Evolutionary conservation across 169 alveolate genomes (phyloP).

Genomic region (Plasmodium relictum): DNA sequence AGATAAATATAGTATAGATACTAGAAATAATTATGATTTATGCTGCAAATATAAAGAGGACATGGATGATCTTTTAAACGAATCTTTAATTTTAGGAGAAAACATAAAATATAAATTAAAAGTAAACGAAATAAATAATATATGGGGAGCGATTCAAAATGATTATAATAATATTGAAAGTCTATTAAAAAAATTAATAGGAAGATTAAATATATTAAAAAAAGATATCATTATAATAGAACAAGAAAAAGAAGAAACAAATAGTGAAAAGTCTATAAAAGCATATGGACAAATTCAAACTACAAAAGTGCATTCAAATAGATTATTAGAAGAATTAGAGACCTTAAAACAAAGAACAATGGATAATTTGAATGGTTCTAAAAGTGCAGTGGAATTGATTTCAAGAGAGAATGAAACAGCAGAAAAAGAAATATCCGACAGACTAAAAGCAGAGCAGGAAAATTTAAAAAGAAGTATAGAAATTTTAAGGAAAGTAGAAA

Average conservation of each 20-base stretch:
- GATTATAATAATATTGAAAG: too few relatives aligned
- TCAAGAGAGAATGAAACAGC: background rate
- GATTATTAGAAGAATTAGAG: background rate
- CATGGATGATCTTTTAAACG: background rate
- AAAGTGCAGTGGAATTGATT: background rate
- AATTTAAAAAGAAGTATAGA: conserved; percentile 4
- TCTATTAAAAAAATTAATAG: too few relatives aligned
- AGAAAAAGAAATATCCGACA: background rate
- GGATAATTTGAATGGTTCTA: background rate
- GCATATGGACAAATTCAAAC: background rate
- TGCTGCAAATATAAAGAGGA: background rate
- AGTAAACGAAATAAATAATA: background rate
- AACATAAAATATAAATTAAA: background rate
- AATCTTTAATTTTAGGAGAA: background rate
- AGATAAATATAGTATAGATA: background rate
- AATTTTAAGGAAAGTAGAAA: background rate
- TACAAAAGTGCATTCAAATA: background rate
- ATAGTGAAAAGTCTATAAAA: background rate
- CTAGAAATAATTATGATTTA: background rate
- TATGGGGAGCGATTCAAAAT: background rate
- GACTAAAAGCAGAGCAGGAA: background rate
- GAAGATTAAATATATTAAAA: too few relatives aligned
- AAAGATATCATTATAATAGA: too few relatives aligned
- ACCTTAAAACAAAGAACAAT: background rate
- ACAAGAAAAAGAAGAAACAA: background rate